Evolutionary conservation across 78 protist genomes (phyloP).

Genomic region (Dictyostelium purpureum): DNA sequence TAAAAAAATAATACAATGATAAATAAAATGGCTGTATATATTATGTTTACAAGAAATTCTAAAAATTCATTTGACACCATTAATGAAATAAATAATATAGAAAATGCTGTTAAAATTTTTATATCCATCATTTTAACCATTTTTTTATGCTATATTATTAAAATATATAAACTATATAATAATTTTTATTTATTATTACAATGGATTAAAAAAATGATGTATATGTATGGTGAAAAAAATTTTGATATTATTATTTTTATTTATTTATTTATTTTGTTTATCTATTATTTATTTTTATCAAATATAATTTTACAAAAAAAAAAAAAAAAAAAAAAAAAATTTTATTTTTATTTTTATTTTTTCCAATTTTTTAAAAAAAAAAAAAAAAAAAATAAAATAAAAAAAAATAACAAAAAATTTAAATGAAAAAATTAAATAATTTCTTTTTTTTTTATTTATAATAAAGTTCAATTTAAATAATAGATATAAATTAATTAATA

Average conservation of each 20-base stretch:
- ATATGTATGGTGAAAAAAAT: too few species aligned
- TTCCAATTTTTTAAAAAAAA: neutral
- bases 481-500: too few species aligned
- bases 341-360: neutral
- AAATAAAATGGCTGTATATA: conserved; percentile 4
- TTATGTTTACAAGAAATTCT: conserved; percentile 31
- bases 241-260: too few species aligned
- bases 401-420: neutral
- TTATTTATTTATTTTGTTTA: too few species aligned
- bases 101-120: neutral
- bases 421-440: neutral
- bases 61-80: conserved; percentile 56
- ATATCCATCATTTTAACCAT: neutral
- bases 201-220: too few species aligned
- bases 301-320: too few species aligned
- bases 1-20: conserved; percentile 54
- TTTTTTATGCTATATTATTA: neutral
- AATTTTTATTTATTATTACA: too few species aligned
- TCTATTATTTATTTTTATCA: too few species aligned
- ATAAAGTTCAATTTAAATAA: too few species aligned
- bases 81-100: conserved; percentile 25
- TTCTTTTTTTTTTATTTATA: neutral
- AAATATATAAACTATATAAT: too few species aligned
- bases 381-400: neutral
- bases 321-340: too few species aligned